Conservation (phyloP, 805 yeast species). For the Saccharomycopsis sp. region DNA sequence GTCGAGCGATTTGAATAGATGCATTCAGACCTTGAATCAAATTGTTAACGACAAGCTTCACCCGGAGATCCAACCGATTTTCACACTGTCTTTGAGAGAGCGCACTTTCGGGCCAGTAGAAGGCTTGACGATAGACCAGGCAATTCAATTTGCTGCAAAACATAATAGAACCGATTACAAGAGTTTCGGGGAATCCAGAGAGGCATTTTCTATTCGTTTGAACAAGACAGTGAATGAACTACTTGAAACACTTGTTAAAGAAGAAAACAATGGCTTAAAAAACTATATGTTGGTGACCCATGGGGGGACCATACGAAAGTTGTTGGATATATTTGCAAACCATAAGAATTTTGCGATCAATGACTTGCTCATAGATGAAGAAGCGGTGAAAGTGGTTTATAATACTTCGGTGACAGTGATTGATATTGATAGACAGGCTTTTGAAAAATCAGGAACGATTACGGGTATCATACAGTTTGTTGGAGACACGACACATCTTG, state of each 20-base stretch:
- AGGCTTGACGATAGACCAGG: slow-evolving; percentile 66
- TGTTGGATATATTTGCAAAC: slow-evolving; percentile 40
- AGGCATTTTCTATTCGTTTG: slow-evolving; percentile 43
- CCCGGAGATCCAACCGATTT: slow-evolving; percentile 23
- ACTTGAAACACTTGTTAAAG: slow-evolving; percentile 32
- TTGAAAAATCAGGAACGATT: slow-evolving; percentile 36
- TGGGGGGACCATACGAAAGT: slow-evolving; percentile 72
- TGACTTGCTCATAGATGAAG: slow-evolving; percentile 30
- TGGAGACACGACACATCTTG: slow-evolving; percentile 66
- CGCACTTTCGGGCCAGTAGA: slow-evolving; percentile 74
- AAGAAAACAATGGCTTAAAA: slow-evolving; percentile 24
- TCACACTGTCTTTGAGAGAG: slow-evolving; percentile 50
- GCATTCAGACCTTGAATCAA: slow-evolving; percentile 49
- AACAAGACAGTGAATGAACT: slow-evolving; percentile 38
- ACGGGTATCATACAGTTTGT: slow-evolving; percentile 27
- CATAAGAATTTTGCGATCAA: slow-evolving; percentile 32
- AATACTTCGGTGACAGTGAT: slow-evolving; percentile 70
- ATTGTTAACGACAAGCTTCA: slow-evolving; percentile 30
- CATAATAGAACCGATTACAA: neutral
- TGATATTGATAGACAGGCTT: slow-evolving; percentile 40
- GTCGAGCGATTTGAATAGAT: slow-evolving; percentile 43
- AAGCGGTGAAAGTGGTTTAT: slow-evolving; percentile 38
- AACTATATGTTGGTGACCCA: slow-evolving; percentile 66
- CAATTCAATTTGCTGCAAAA: slow-evolving; percentile 37
- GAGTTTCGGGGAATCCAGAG: slow-evolving; percentile 5